Evolutionary conservation across 129 eudicot species (phyloP).

Genomic region (Centaurea solstitialis): DNA sequence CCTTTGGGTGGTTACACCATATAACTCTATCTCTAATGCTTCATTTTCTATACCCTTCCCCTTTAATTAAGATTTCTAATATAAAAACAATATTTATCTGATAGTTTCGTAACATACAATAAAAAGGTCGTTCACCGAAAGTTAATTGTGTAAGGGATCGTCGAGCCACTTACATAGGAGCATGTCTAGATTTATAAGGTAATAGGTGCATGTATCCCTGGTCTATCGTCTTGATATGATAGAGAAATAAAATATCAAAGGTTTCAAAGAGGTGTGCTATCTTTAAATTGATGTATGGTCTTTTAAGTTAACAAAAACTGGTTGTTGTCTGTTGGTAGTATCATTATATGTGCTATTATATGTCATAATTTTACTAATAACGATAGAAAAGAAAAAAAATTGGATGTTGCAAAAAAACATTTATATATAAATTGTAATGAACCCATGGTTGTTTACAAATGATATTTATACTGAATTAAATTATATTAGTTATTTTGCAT

Average conservation of each 20-base stretch:
- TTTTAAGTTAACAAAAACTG: background rate
- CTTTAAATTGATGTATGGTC: background rate
- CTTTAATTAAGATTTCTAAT: background rate
- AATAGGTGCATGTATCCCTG: background rate
- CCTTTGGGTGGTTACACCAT: slow-evolving; percentile 28
- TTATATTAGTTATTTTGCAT: background rate
- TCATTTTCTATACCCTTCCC: background rate
- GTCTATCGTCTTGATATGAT: no score
- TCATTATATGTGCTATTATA: no score
- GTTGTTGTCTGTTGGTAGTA: background rate
- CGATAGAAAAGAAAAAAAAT: background rate
- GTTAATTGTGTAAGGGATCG: background rate
- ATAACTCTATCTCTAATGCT: slow-evolving; percentile 18
- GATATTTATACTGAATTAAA: background rate
- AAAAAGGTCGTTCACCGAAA: no score
- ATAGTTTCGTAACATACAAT: background rate
- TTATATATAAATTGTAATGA: background rate
- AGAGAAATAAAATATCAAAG: no score
- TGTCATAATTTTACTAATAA: background rate
- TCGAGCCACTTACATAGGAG: background rate
- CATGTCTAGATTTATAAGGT: background rate
- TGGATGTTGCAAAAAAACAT: background rate
- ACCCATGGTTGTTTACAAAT: background rate
- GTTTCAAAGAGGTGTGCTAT: background rate
- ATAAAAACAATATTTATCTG: background rate